Evolutionary conservation across 2,329 filamentous ascomycete species (phyloP).

Genomic region (Teratosphaeria zuluensis): DNA sequence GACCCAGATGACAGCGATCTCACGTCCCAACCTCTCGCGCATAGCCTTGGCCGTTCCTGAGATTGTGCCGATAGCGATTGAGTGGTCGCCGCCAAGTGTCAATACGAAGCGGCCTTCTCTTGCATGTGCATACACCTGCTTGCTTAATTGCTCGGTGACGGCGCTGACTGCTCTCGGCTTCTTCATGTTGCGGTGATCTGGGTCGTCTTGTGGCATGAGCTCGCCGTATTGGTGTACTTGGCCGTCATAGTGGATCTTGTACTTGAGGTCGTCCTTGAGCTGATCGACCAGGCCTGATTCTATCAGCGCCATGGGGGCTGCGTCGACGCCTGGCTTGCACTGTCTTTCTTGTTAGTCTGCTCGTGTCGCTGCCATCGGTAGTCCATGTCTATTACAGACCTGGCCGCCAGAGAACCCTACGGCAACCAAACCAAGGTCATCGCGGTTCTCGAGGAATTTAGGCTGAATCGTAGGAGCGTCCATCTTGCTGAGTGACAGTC

Average conservation of each 20-base stretch:
- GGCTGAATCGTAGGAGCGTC: constrained; percentile 48
- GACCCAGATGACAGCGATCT: constrained; percentile 96
- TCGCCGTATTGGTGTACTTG: constrained; percentile 73
- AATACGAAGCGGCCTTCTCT: constrained; percentile 75
- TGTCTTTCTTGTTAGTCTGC: constrained; percentile 28
- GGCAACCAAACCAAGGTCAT: constrained; percentile 82
- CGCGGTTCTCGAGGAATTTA: constrained; percentile 69
- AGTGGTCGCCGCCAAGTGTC: constrained; percentile 92
- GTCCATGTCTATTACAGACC: constrained; percentile 40
- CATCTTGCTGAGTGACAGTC: constrained; percentile 14
- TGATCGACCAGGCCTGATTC: constrained; percentile 77
- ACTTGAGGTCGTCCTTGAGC: constrained; percentile 75
- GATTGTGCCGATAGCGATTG: constrained; percentile 89
- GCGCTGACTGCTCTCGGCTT: constrained; percentile 77
- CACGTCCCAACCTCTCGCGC: constrained; percentile 67
- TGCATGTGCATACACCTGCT: constrained; percentile 82
- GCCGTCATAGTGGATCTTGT: constrained; percentile 76
- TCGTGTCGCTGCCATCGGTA: not conserved
- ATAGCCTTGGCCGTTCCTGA: constrained; percentile 79
- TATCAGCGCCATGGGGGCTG: constrained; percentile 80
- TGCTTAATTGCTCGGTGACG: constrained; percentile 68
- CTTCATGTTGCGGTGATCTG: constrained; percentile 86
- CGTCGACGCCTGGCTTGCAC: constrained; percentile 88
- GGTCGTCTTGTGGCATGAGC: constrained; percentile 60
- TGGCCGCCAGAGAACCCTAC: constrained; percentile 96